phyloP scores from a whole-genome alignment of 2,329 filamentous ascomycete species.

The Thielaviopsis populi region DNA sequence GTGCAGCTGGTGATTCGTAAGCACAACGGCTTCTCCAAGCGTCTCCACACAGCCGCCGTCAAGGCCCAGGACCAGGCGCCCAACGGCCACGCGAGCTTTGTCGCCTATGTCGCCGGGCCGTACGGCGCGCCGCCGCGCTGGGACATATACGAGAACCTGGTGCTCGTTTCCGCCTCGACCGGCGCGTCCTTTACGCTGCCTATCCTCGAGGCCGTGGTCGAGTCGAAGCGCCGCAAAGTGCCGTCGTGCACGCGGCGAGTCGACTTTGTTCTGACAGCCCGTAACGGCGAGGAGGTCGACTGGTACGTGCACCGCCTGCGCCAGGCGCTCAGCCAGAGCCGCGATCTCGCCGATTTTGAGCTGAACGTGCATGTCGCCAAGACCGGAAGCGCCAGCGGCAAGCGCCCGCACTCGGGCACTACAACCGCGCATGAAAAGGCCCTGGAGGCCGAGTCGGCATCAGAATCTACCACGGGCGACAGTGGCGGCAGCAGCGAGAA shows the following conservation, averaged over 20 bases:
- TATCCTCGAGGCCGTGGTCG: conserved; percentile 40
- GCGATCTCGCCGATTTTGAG: conserved; percentile 28
- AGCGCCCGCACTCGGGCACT: background rate
- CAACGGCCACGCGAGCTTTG: conserved; percentile 22
- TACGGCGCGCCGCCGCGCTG: conserved; percentile 41
- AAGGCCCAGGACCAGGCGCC: conserved; percentile 24
- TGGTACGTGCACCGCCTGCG: conserved; percentile 39
- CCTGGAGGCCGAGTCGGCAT: background rate
- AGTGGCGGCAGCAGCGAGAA: background rate
- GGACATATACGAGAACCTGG: conserved; percentile 43
- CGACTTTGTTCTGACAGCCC: conserved; percentile 38
- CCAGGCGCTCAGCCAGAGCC: conserved; percentile 30
- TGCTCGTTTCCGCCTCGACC: conserved; percentile 46
- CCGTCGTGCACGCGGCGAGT: conserved; percentile 37
- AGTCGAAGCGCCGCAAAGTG: conserved; percentile 21
- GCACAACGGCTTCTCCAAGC: conserved; percentile 41
- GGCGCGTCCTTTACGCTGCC: conserved; percentile 48
- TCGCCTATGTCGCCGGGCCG: conserved; percentile 39
- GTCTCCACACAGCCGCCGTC: conserved; percentile 34
- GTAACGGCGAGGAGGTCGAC: conserved; percentile 36
- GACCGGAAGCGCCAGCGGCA: conserved; percentile 25
- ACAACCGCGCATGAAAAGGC: background rate
- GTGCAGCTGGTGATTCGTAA: conserved; percentile 43
- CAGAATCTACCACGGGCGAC: background rate
- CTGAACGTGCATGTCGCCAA: conserved; percentile 40